Evolutionary conservation across 2,329 filamentous ascomycete genomes (phyloP).

Genomic region (Paracamarosporium sp.): DNA sequence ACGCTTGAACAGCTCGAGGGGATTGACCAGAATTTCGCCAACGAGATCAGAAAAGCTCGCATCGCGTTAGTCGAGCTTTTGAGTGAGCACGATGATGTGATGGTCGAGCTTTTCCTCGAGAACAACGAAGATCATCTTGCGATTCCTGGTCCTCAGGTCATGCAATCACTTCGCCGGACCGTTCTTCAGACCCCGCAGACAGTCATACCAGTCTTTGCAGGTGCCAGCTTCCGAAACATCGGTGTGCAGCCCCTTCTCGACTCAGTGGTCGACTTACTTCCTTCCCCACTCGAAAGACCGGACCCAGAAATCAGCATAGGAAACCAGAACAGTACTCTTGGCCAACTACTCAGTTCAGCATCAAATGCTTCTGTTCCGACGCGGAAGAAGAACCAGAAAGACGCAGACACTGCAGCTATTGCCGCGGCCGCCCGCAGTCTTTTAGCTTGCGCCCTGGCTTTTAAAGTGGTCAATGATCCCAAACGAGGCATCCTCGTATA

Average conservation of each 20-base stretch:
- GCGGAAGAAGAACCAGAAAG: constrained; percentile 22
- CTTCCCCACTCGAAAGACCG: constrained; percentile 79
- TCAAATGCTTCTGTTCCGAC: constrained; percentile 23
- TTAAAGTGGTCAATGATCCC: constrained; percentile 92
- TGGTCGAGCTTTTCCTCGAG: constrained; percentile 85
- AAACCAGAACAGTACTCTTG: constrained; percentile 60
- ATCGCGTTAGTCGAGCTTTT: constrained; percentile 80
- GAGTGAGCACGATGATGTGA: constrained; percentile 84
- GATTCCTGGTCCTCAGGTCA: constrained; percentile 71
- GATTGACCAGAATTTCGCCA: constrained; percentile 58
- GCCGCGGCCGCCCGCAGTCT: constrained; percentile 64
- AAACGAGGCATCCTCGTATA: constrained; percentile 89
- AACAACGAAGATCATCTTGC: constrained; percentile 74
- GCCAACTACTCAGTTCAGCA: constrained; percentile 50
- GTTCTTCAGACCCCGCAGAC: constrained; percentile 71
- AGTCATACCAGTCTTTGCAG: constrained; percentile 87
- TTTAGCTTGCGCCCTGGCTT: constrained; percentile 72
- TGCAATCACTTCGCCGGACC: constrained; percentile 75
- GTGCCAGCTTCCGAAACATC: constrained; percentile 91
- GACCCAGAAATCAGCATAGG: constrained; percentile 79
- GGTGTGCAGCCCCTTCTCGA: constrained; percentile 92
- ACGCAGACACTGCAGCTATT: constrained; percentile 13
- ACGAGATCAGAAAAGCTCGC: constrained; percentile 78
- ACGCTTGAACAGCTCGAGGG: constrained; percentile 60
- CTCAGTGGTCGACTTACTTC: constrained; percentile 85